These are phyloP conservation scores for Pestalotiopsis sp. DNA, from an alignment of 2,329 filamentous ascomycete genomes.

Conservation along the genomic window DNA sequence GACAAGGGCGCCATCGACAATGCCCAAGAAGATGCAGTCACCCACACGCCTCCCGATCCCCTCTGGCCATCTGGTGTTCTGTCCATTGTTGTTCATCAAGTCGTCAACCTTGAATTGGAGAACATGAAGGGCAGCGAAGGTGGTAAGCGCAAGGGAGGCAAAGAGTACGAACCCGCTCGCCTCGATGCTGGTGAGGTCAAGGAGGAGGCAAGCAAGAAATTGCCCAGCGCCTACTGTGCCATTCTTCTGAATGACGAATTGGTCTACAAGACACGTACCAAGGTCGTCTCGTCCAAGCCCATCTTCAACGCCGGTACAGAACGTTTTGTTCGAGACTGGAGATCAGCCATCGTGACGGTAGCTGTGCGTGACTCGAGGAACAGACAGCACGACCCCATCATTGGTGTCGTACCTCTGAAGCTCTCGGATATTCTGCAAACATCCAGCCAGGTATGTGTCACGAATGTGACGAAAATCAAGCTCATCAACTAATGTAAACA, in stretches of 20 bases:
- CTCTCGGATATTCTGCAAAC: conserved; percentile 86
- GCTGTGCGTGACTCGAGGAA: conserved; percentile 88
- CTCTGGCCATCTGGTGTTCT: conserved; percentile 92
- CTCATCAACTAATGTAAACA: conserved; percentile 27
- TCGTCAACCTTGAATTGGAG: conserved; percentile 90
- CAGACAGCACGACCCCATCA: conserved; percentile 90
- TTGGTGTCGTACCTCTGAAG: conserved; percentile 89
- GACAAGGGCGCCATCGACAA: conserved; percentile 80
- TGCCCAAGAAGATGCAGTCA: conserved; percentile 79
- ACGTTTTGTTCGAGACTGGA: conserved; percentile 90
- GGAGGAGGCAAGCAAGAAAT: conserved; percentile 76
- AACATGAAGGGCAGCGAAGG: conserved; percentile 80
- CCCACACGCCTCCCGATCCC: conserved; percentile 91
- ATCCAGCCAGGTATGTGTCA: conserved; percentile 65
- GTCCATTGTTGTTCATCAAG: conserved; percentile 87
- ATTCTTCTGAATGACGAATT: conserved; percentile 88
- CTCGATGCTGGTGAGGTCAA: conserved; percentile 77
- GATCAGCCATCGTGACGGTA: conserved; percentile 82
- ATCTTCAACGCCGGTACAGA: conserved; percentile 98
- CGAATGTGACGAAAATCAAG: background rate
- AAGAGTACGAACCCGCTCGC: conserved; percentile 86
- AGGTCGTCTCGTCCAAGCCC: conserved; percentile 90
- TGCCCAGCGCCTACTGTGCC: conserved; percentile 93
- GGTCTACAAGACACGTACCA: conserved; percentile 90
- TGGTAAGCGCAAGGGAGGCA: conserved; percentile 76